These are phyloP conservation scores for Phytophthora crassamura DNA, from an alignment of 352 stramenopile genomes.

Conservation along the genomic window DNA sequence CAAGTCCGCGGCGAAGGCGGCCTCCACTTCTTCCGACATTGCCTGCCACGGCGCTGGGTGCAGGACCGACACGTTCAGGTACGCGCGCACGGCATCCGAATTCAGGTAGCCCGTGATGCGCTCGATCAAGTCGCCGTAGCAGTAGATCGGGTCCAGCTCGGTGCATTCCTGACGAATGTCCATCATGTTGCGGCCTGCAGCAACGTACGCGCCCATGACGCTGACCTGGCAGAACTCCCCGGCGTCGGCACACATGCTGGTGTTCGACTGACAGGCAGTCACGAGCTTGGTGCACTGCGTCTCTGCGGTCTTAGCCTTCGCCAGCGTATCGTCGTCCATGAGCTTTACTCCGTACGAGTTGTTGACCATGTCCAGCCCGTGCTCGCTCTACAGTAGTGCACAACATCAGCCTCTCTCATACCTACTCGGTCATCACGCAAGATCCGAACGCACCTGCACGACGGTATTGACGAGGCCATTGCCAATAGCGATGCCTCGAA, in stretches of 20 bases:
- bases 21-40: conserved; percentile 16
- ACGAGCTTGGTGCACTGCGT: conserved; percentile 45
- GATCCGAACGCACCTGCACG: conserved; percentile 34
- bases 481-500: conserved; percentile 63
- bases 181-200: conserved; percentile 52
- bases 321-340: conserved; percentile 35
- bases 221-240: conserved; percentile 30
- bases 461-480: conserved; percentile 57
- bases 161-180: conserved; percentile 55
- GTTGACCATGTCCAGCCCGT: conserved; percentile 57
- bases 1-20: conserved; percentile 70
- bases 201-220: conserved; percentile 27
- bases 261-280: conserved; percentile 28
- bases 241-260: conserved; percentile 33
- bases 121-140: conserved; percentile 37
- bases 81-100: conserved; percentile 37
- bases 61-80: conserved; percentile 34
- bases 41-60: conserved; percentile 67
- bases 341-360: conserved; percentile 68
- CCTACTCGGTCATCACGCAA: too few species aligned
- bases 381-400: conserved; percentile 35
- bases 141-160: conserved; percentile 37
- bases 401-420: not conserved
- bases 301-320: conserved; percentile 26
- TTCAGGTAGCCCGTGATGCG: conserved; percentile 64